These are phyloP conservation scores for Penicillium sp. DNA, from an alignment of 2,329 filamentous ascomycete species.

Conservation along the genomic window DNA sequence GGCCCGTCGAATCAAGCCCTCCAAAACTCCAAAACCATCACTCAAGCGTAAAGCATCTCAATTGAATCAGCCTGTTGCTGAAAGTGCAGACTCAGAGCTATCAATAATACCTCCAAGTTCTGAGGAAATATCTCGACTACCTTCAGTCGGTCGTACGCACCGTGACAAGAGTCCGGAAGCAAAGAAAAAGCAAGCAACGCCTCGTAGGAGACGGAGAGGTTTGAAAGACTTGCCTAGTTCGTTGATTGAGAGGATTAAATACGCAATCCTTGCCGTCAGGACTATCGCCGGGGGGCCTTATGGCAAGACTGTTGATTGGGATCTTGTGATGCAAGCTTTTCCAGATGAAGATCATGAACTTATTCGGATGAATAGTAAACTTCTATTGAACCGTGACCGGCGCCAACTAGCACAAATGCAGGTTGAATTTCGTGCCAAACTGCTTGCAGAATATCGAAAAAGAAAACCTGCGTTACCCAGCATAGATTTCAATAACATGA, in stretches of 20 bases:
- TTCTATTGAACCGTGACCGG: conserved; percentile 33
- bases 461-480: conserved; percentile 34
- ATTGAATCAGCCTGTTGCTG: background rate
- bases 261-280: conserved; percentile 43
- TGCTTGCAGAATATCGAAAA: conserved; percentile 42
- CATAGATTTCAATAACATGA: conserved; percentile 43
- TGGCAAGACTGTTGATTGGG: conserved; percentile 42
- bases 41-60: background rate
- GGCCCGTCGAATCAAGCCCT: conserved; percentile 11
- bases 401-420: conserved; percentile 43
- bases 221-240: conserved; percentile 23
- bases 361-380: conserved; percentile 36
- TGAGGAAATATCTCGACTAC: background rate
- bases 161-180: background rate
- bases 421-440: conserved; percentile 44
- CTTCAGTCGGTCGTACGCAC: background rate
- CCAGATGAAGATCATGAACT: conserved; percentile 36
- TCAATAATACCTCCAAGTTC: background rate
- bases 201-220: conserved; percentile 21
- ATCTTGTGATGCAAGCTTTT: conserved; percentile 40
- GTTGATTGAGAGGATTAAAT: conserved; percentile 33
- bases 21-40: background rate
- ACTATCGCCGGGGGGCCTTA: conserved; percentile 43
- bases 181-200: background rate
- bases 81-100: background rate